Conservation (phyloP, 805 yeast genomes). For the Ogataea trehalophila region DNA sequence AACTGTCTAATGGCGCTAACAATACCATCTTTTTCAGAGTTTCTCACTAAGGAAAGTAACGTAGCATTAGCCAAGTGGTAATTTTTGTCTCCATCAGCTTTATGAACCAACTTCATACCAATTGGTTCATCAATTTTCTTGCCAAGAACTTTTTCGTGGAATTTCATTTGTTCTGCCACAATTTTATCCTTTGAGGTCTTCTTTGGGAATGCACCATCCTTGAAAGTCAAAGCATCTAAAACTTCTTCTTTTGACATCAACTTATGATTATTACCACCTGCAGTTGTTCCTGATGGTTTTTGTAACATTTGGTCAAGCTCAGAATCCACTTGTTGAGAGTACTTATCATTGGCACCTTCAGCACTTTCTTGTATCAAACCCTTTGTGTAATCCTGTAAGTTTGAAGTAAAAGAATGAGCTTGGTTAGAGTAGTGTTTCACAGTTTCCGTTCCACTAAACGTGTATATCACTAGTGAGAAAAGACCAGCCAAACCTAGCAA, state of each 20-base stretch:
- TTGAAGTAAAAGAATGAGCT: too few species aligned
- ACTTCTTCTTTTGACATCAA: not conserved
- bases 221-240: not conserved
- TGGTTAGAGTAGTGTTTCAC: too few species aligned
- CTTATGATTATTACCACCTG: too few species aligned
- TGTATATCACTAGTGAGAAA: too few species aligned
- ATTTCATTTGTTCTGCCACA: conserved; percentile 31
- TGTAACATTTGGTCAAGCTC: too few species aligned
- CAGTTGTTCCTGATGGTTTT: too few species aligned
- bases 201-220: not conserved
- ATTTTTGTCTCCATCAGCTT: conserved; percentile 9
- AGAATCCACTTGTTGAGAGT: too few species aligned
- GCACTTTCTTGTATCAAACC: too few species aligned
- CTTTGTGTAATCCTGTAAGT: too few species aligned
- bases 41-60: conserved; percentile 63
- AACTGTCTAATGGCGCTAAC: conserved; percentile 50
- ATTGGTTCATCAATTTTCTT: conserved; percentile 44
- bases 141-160: conserved; percentile 33
- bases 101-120: conserved; percentile 25
- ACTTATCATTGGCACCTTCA: too few species aligned
- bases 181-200: conserved; percentile 21
- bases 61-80: conserved; percentile 58
- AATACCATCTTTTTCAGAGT: conserved; percentile 49
- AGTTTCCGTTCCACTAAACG: too few species aligned
- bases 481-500: too few species aligned